Evolutionary conservation across 352 stramenopile species (phyloP), one percentile per base, ranked within the genome.

Genomic region (Phytophthora meadii): DNA sequence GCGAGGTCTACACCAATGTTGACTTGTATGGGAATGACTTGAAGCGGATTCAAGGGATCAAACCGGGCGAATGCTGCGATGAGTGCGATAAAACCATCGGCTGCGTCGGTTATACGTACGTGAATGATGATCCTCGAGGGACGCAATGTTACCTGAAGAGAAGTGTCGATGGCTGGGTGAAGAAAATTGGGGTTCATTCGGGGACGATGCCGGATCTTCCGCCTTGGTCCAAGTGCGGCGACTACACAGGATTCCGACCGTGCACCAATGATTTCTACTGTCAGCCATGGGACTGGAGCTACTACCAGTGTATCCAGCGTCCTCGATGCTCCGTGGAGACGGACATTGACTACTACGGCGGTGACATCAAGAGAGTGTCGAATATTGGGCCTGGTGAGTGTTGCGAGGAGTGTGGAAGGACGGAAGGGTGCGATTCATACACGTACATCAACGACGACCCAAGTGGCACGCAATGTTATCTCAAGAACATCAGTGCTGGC

Each of bases 81-180:
- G 65, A 65, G 24, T 84, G 73, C 60, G 48, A 61, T n/a, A 65
- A 71, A 17, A 78, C 54, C 6, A 28, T 42, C 0, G 68, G 77
- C 19, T 85, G 77, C 57, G 64, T 72, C 62, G 74, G 69, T 25
- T 85, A 83, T 64, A 83, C 77, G 41, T 85, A 69, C 61, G 70
- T 82, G 54, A 82, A 85, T 65, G 76, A 59, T 57, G 74, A 76
- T 41, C 65, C 76, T 32, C 65, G 71, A 24, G 42, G 57, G 37
- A 70, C 76, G 1, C 69, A 65, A 48, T 84, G 76, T 52, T 84
- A 81, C 52, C 55, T 84, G 42, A 84, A 84, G 50, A 74, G 54
- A 36, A 69, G 63, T 14, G 19, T 53, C 47, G 42, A 66, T 54
- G 27, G 70, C 39, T 49, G 73, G 53, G 47, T 52, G 15, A 68